phyloP scores from a whole-genome alignment of 805 yeast genomes.

The Yarrowia sp. region DNA sequence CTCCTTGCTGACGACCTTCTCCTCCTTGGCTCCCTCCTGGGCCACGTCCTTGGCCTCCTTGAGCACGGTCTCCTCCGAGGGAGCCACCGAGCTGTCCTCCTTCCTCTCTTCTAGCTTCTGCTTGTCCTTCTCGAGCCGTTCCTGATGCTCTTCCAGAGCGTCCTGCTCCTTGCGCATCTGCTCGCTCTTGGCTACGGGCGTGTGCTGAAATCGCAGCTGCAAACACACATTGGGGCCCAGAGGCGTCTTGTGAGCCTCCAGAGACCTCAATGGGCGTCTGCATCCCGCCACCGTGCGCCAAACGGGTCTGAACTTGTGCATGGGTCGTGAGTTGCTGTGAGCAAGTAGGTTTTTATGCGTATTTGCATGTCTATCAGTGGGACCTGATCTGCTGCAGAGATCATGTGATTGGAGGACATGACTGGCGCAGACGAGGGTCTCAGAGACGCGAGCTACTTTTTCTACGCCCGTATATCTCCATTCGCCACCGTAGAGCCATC shows the following conservation, averaged over 20 bases:
- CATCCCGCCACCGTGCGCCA: neutral
- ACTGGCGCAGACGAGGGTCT: no score
- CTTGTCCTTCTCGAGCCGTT: constrained; percentile 4
- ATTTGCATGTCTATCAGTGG: neutral
- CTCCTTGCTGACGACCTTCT: neutral
- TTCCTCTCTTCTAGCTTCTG: neutral
- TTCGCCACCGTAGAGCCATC: no score
- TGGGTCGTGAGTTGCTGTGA: neutral
- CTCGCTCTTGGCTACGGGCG: constrained; percentile 23
- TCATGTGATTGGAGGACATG: neutral
- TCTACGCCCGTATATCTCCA: no score
- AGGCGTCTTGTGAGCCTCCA: neutral
- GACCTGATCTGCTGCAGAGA: neutral
- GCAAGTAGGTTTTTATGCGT: neutral
- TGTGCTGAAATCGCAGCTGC: constrained; percentile 4
- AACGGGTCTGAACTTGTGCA: neutral
- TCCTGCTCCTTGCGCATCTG: constrained; percentile 14
- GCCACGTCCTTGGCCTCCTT: neutral
- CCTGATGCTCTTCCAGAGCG: constrained; percentile 22
- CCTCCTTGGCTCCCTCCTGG: neutral
- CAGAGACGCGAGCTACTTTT: no score
- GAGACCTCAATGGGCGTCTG: neutral
- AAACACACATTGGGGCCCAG: neutral
- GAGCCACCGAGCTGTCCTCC: neutral
- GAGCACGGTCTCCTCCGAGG: neutral